A percentile compares a stretch with the other conserved stretches of the same genome.
These are phyloP conservation scores for Podospora pseudoanserina DNA, from an alignment of 495 filamentous ascomycete genomes.

Conservation along the genomic window DNA sequence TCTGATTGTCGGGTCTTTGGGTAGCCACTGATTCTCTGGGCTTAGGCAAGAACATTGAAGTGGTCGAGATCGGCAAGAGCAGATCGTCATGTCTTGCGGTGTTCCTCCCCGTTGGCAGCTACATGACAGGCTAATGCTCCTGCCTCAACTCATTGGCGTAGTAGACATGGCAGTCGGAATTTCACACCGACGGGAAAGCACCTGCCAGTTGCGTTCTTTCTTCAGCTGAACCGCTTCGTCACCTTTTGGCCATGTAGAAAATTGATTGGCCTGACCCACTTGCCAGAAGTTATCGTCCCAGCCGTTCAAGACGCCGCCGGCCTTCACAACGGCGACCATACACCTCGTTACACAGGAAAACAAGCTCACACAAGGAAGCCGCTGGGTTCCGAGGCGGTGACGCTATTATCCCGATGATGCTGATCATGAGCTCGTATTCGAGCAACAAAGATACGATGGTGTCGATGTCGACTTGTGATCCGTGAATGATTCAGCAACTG, in stretches of 20 bases:
- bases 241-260: neutral
- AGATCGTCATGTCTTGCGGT: neutral
- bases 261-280: neutral
- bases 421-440: neutral
- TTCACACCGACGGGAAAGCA: too few relatives aligned
- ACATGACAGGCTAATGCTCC: neutral
- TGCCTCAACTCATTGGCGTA: neutral
- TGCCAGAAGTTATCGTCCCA: neutral
- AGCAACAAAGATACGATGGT: neutral
- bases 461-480: neutral
- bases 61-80: neutral
- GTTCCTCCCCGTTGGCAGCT: neutral
- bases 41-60: neutral
- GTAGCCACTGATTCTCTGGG: too few relatives aligned
- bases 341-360: neutral
- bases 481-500: neutral
- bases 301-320: neutral
- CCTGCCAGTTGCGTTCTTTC: neutral
- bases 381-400: neutral
- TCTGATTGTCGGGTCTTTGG: neutral
- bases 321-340: neutral
- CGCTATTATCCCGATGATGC: neutral
- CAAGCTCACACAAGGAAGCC: neutral
- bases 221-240: neutral
- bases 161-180: neutral